Base-by-base conservation (phyloP, 2,329 filamentous ascomycete species). In the Tolypocladium paradoxum region DNA sequence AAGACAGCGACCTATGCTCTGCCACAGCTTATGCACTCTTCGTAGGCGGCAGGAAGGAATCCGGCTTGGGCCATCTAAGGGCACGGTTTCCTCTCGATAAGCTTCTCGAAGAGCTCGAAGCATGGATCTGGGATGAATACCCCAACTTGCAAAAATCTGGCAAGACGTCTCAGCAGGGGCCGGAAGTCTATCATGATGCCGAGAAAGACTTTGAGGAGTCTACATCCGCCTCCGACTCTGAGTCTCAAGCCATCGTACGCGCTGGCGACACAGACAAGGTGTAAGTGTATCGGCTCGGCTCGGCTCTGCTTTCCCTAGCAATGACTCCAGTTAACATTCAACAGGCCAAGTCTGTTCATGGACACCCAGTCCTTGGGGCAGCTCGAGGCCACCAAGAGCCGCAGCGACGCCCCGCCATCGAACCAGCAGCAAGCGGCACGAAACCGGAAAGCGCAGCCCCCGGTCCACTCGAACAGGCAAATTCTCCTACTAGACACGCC, bases 401-500 rank as follows among this genome's bases (percentile, higher is more conserved):
- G 55, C 29, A 53, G 58, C 24, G 54, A 54, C 34, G 61, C 59
- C 53, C 55, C 43, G 67, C 68, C 48, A 12, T 49, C 48, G 14
- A 49, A 49, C 24, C 48, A 38, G 34, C 34, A 49, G 34, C 48
- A 38, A 29, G 31, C 27, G n/a, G 5, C 43, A 2, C 43, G 18
- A 33, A 6, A 11, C 18, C 4, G 4, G 18, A 31, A 7, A 12
- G 4, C 2, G 11, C 9, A 12, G 2, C 16, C 27, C 11, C 43
- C 29, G 9, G n/a, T 31, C 27, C n/a, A 8, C 16, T 47, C 43
- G 12, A 31, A n/a, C 43, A n/a, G 7, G 43, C 16, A 24, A 47
- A 4, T 47, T 8, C 43, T 47, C 18, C 6, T 20, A 33, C 18
- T 18, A n/a, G 9, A n/a, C 3, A n/a, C 43, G 16, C 43, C 43